A percentile compares a stretch with the other conserved stretches of the same genome.
Evolutionary conservation across 805 yeast species (phyloP).

Genomic region (Ogataea henricii): DNA sequence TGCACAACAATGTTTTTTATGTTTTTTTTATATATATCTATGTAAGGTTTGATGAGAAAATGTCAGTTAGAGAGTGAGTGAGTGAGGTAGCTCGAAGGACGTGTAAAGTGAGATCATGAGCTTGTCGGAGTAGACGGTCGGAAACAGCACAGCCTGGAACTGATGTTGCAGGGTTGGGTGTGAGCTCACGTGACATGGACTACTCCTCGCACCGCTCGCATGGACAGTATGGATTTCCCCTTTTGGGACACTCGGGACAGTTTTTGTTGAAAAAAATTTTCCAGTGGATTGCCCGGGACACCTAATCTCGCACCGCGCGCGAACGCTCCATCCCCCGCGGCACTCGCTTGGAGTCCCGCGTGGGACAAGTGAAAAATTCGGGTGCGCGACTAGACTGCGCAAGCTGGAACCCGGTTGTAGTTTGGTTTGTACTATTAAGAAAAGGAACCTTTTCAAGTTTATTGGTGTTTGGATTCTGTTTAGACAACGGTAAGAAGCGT

Average conservation of each 20-base stretch:
- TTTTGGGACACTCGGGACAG: background rate
- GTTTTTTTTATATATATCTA: background rate
- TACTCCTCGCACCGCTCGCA: conserved; percentile 1
- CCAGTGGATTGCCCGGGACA: too few relatives aligned
- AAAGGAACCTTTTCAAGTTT: background rate
- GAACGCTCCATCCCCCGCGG: background rate
- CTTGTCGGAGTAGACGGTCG: too few relatives aligned
- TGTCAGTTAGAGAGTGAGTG: background rate
- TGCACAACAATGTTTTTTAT: too few relatives aligned
- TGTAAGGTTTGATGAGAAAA: background rate
- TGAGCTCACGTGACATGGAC: too few relatives aligned
- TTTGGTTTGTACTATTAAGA: conserved; percentile 6
- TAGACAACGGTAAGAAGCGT: background rate
- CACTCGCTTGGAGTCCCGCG: background rate
- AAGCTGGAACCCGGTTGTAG: conserved; percentile 1
- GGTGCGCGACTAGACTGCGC: background rate
- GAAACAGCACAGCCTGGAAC: too few relatives aligned
- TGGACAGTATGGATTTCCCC: background rate
- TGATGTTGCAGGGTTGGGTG: too few relatives aligned
- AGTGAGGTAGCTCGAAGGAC: too few relatives aligned
- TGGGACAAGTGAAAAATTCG: conserved; percentile 7
- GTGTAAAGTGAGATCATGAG: too few relatives aligned
- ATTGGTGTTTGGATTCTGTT: background rate
- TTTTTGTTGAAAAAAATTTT: background rate
- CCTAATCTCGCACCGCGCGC: too few relatives aligned